Base-by-base conservation (phyloP, 768 basidiomycete species). In the Boletus vinaceobasis region DNA sequence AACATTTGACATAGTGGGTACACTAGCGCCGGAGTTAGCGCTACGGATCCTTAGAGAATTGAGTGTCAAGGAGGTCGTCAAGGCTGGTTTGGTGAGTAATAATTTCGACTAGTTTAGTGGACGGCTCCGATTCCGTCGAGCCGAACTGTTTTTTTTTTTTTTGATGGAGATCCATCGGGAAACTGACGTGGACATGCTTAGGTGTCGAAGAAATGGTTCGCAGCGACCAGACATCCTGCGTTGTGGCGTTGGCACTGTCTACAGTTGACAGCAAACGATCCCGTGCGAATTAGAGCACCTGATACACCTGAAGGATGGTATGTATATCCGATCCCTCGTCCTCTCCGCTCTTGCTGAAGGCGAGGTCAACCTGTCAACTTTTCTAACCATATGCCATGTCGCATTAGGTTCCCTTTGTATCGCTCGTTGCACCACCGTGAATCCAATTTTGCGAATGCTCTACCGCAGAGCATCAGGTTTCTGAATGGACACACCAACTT, bases 401-500 rank as follows among this genome's bases (percentile, higher is more conserved):
- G 1, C 8, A 23, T 23, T 43, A 82, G 82, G 83, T 80, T 81
- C 62, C 80, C 85, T 0, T 70, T 93, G 8, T 95, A 93, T 66
- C 84, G 86, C 38, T 84, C 86, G 17, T 77, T 94, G 13, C 88
- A 93, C 63, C 86, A 90, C 68, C 86, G 91, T 42, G 92, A 96
- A 71, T 82, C 82, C 38, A 95, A 95, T 73, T 90, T 93, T 77
- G 73, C 78, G 48, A 73, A 85, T 54, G 92, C 80, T 1, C 74
- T 90, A 1, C 87, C 92, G 0, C 92, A 94, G 68, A 79, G 76
- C 19, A 77, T 94, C 48, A 75, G 85, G 19, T 88, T 95, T 78
- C 77, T 95, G 56, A 81, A 77, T 40, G 92, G 90, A 0, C 93
- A 96, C 63, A 90, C 87, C 13, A 89, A 87, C 64, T 94, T 93